Evolutionary conservation across 176 grass and related monocot species (phyloP).

Genomic region (Rhynchospora tenuis): DNA sequence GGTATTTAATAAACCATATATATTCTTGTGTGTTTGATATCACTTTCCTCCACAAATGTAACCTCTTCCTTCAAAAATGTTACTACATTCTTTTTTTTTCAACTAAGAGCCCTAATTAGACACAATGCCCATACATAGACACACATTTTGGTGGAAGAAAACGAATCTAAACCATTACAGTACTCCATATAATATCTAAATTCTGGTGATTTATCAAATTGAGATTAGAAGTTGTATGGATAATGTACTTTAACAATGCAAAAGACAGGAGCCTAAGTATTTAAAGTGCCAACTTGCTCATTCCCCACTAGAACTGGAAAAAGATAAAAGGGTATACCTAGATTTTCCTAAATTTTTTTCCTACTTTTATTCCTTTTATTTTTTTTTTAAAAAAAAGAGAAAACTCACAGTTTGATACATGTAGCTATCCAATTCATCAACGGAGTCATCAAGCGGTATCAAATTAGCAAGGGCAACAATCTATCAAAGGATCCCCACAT

Average conservation of each 20-base stretch:
- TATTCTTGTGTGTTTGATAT: background rate
- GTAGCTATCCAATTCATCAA: conserved; percentile 97
- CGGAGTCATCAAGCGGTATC: conserved; percentile 58
- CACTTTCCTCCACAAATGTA: background rate
- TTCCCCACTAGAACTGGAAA: background rate
- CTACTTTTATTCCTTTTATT: no score
- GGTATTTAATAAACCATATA: background rate
- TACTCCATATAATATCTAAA: background rate
- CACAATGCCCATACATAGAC: background rate
- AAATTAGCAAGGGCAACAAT: conserved; percentile 83
- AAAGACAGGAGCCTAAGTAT: no score
- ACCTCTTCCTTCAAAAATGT: background rate
- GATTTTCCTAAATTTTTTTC: background rate
- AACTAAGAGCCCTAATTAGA: background rate
- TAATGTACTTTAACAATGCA: no score
- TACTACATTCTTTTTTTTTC: background rate
- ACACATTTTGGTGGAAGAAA: background rate
- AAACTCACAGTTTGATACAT: conserved; percentile 94
- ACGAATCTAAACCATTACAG: background rate
- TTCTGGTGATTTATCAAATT: background rate
- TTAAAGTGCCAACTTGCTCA: background rate
- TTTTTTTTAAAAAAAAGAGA: no score
- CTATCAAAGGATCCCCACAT: conserved; percentile 20
- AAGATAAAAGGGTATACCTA: background rate
- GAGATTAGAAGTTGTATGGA: no score